These are phyloP conservation scores for Beauveria australis DNA, from an alignment of 2,329 filamentous ascomycete genomes.

Conservation along the genomic window DNA sequence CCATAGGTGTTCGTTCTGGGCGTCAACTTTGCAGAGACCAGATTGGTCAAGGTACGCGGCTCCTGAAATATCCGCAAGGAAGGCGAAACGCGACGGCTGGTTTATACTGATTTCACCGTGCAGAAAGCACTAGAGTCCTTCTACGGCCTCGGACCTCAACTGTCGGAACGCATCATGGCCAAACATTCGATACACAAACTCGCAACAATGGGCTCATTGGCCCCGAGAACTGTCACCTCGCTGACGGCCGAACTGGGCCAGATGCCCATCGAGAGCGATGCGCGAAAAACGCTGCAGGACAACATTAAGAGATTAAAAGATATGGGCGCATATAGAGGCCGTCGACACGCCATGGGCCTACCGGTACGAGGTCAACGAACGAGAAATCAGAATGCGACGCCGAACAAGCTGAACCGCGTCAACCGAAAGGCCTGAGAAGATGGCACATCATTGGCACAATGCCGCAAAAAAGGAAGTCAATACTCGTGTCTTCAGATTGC, in stretches of 20 bases:
- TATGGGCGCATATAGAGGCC: slow-evolving; percentile 82
- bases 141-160: slow-evolving; percentile 71
- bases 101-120: not conserved
- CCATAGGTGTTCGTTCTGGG: slow-evolving; percentile 74
- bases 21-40: slow-evolving; percentile 74
- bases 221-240: slow-evolving; percentile 68
- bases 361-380: slow-evolving; percentile 89
- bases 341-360: slow-evolving; percentile 84
- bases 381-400: slow-evolving; percentile 59
- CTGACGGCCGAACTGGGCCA: slow-evolving; percentile 78
- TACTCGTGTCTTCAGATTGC: not conserved
- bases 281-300: slow-evolving; percentile 67
- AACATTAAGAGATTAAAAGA: slow-evolving; percentile 83
- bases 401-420: slow-evolving; percentile 54
- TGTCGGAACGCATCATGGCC: slow-evolving; percentile 70
- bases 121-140: slow-evolving; percentile 73
- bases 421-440: slow-evolving; percentile 28
- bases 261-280: slow-evolving; percentile 91
- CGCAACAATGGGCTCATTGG: slow-evolving; percentile 67
- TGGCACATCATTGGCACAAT: not conserved
- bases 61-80: not conserved
- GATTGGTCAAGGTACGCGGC: slow-evolving; percentile 69
- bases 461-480: not conserved
- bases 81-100: not conserved
- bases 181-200: slow-evolving; percentile 82